Conservation (phyloP, 768 basidiomycete genomes). For the Termitomyces sp. region DNA sequence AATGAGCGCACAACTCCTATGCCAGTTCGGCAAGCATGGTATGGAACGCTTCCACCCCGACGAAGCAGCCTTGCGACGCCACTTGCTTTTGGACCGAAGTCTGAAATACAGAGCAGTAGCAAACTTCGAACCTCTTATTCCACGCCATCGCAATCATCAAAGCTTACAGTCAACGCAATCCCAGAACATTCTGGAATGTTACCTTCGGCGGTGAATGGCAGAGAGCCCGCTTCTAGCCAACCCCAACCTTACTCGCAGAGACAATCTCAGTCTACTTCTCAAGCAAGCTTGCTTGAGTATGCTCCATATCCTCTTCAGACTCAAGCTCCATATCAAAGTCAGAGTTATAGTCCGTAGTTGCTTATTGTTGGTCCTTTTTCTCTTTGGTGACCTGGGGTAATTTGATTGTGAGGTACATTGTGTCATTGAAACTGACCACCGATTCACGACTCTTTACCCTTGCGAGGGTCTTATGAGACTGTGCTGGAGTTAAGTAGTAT, state of each 20-base stretch:
- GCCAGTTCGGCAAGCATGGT: constrained; percentile 26
- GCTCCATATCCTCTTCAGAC: constrained; percentile 39
- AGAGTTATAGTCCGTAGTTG: constrained; percentile 27
- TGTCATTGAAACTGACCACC: not conserved
- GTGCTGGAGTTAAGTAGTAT: not conserved
- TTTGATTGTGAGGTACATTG: not conserved
- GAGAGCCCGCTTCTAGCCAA: not conserved
- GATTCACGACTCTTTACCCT: too few relatives aligned
- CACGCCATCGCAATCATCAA: not conserved
- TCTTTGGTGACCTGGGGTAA: not conserved
- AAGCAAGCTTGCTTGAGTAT: constrained; percentile 15
- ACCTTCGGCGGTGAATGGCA: constrained; percentile 6
- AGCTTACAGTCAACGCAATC: not conserved
- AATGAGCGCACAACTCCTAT: constrained; percentile 7
- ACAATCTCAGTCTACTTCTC: constrained; percentile 16
- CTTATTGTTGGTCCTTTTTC: not conserved
- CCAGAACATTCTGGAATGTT: constrained; percentile 20
- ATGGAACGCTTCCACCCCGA: constrained; percentile 19
- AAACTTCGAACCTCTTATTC: not conserved
- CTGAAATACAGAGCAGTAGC: not conserved
- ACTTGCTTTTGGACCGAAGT: not conserved
- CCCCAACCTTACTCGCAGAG: constrained; percentile 8
- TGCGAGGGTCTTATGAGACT: too few relatives aligned
- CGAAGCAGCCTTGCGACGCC: constrained; percentile 1
- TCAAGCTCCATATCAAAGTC: constrained; percentile 51